A percentile compares a stretch with the other conserved stretches of the same genome.
phyloP scores from a whole-genome alignment of 2,329 filamentous ascomycete species.

The Escovopsis sp. region DNA sequence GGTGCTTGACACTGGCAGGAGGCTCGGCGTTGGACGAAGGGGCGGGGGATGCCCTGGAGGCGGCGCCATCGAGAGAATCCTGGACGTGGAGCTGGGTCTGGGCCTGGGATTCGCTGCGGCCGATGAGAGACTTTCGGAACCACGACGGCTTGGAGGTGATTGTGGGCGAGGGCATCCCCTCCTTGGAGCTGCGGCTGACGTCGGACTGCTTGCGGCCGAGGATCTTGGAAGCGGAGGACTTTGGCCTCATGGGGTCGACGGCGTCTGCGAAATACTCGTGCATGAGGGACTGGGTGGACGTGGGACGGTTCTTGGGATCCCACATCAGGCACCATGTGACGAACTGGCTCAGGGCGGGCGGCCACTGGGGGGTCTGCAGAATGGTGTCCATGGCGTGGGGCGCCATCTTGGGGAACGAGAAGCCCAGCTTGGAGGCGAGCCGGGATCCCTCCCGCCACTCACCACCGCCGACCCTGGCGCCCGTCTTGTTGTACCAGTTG shows the following conservation, averaged over 20 bases:
- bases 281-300: constrained; percentile 81
- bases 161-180: constrained; percentile 37
- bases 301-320: constrained; percentile 87
- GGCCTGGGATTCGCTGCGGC: constrained; percentile 57
- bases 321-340: constrained; percentile 99
- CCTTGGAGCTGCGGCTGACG: constrained; percentile 52
- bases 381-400: constrained; percentile 94
- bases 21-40: constrained; percentile 28
- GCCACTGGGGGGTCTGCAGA: constrained; percentile 82
- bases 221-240: constrained; percentile 71
- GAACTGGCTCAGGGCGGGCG: constrained; percentile 71
- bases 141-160: constrained; percentile 78
- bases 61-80: constrained; percentile 28
- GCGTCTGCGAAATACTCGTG: constrained; percentile 94
- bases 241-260: constrained; percentile 81
- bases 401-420: constrained; percentile 99
- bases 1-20: constrained; percentile 18
- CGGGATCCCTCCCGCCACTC: constrained; percentile 94
- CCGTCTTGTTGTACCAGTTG: constrained; percentile 92
- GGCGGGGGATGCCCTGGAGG: constrained; percentile 27
- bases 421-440: constrained; percentile 88
- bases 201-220: constrained; percentile 86
- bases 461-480: constrained; percentile 75
- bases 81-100: not conserved
- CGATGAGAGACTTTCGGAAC: constrained; percentile 92